These are phyloP conservation scores for Trichosporon sp. DNA, from an alignment of 1,284 basidiomycete species.

Conservation along the genomic window DNA sequence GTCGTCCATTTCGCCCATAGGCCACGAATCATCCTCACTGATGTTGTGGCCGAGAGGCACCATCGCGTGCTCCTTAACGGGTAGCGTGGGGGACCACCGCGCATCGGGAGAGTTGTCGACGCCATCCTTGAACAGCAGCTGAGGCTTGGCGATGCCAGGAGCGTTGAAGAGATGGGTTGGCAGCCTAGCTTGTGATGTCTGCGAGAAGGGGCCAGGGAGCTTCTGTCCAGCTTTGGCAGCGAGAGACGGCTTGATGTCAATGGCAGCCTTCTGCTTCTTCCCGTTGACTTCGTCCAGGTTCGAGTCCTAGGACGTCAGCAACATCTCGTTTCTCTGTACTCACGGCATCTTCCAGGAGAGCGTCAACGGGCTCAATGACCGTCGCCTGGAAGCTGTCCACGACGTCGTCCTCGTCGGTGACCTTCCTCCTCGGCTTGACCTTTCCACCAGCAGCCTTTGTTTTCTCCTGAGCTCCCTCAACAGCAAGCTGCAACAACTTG, in stretches of 20 bases:
- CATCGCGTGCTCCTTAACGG: slow-evolving; percentile 71
- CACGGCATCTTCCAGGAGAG: slow-evolving; percentile 79
- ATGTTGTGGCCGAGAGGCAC: slow-evolving; percentile 60
- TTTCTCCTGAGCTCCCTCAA: slow-evolving; percentile 43
- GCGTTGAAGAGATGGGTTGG: slow-evolving; percentile 66
- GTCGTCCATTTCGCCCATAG: slow-evolving; percentile 14
- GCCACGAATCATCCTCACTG: slow-evolving; percentile 10
- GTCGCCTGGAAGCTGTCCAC: slow-evolving; percentile 72
- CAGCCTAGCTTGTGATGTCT: slow-evolving; percentile 28
- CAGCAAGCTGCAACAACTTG: slow-evolving; percentile 64
- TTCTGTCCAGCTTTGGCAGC: slow-evolving; percentile 22
- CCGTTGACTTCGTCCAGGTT: slow-evolving; percentile 79
- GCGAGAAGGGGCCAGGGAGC: slow-evolving; percentile 47
- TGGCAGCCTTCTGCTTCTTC: slow-evolving; percentile 63
- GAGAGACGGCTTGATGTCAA: slow-evolving; percentile 39
- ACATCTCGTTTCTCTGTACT: slow-evolving; percentile 46
- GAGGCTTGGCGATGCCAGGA: slow-evolving; percentile 73
- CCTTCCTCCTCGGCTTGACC: slow-evolving; percentile 38
- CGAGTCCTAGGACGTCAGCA: slow-evolving; percentile 64
- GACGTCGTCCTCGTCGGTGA: slow-evolving; percentile 74
- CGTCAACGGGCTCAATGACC: slow-evolving; percentile 81
- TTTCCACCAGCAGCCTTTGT: slow-evolving; percentile 57
- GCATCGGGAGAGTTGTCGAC: slow-evolving; percentile 64
- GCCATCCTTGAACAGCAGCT: slow-evolving; percentile 67
- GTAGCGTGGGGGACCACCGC: slow-evolving; percentile 65